Percentiles rank a stretch among this genome's conserved stretches.
Evolutionary conservation across 441 rosid species (phyloP).

Genomic region (Raphanus hybrid): DNA sequence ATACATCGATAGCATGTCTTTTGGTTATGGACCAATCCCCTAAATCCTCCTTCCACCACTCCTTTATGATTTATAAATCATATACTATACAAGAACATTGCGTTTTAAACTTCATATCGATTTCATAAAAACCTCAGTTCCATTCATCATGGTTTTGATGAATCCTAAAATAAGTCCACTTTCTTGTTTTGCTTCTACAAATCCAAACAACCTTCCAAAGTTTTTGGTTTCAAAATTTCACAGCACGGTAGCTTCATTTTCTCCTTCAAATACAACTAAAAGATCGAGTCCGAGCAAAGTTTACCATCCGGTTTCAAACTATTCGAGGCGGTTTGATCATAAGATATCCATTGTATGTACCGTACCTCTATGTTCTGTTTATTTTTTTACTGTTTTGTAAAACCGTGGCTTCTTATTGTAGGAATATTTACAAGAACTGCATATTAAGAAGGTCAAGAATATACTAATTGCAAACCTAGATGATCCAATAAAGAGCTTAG

Average conservation of each 20-base stretch:
- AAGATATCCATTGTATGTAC: constrained; percentile 15
- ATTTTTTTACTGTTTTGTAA: neutral
- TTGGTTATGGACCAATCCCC: constrained; percentile 12
- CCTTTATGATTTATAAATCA: neutral
- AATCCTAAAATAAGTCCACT: neutral
- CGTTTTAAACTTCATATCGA: neutral
- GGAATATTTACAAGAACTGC: constrained; percentile 1
- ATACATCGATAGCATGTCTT: neutral
- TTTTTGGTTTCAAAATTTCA: neutral
- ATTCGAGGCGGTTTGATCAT: neutral
- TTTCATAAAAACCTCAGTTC: neutral
- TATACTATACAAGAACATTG: neutral
- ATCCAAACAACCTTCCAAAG: neutral
- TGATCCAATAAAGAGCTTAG: constrained; percentile 39
- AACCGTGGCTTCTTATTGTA: neutral
- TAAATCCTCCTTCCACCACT: neutral
- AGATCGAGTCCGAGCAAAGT: neutral
- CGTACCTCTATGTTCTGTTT: neutral
- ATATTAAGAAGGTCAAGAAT: constrained; percentile 32
- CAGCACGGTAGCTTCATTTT: neutral
- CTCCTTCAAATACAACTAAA: neutral
- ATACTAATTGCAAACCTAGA: constrained; percentile 19
- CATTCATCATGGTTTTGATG: constrained; percentile 13
- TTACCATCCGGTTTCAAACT: constrained; percentile 1
- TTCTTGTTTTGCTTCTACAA: neutral